Percentiles rank a stretch among this genome's conserved stretches.
These are phyloP conservation scores for Neodidymelliopsis sp. DNA, from an alignment of 2,329 filamentous ascomycete species.

Conservation along the genomic window DNA sequence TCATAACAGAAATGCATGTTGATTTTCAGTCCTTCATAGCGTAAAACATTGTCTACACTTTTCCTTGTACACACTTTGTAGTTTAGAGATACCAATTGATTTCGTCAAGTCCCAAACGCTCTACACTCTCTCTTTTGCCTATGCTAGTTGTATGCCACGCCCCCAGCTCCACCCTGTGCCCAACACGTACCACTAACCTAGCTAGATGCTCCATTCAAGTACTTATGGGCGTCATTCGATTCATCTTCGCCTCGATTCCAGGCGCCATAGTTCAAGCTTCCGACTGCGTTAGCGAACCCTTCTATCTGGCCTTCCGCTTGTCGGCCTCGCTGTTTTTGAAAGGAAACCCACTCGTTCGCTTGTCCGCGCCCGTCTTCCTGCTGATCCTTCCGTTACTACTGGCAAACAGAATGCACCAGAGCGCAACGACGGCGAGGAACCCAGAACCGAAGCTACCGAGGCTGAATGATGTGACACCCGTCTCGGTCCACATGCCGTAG, in stretches of 20 bases:
- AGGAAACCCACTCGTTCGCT: conserved; percentile 70
- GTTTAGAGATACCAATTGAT: conserved; percentile 28
- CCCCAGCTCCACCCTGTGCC: too few species aligned
- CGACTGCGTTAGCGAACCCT: not conserved
- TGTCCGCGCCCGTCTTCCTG: conserved; percentile 70
- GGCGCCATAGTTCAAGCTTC: not conserved
- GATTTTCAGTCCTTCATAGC: too few species aligned
- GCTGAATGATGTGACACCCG: conserved; percentile 64
- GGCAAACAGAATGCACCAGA: conserved; percentile 70
- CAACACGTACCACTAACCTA: too few species aligned
- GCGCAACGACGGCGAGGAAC: conserved; percentile 66
- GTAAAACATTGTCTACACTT: too few species aligned
- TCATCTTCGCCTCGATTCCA: not conserved
- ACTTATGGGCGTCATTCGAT: too few species aligned
- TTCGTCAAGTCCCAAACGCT: conserved; percentile 6
- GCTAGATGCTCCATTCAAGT: too few species aligned
- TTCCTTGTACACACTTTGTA: too few species aligned
- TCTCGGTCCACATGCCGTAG: conserved; percentile 70
- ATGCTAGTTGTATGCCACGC: too few species aligned
- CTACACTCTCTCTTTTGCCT: not conserved
- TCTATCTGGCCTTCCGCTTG: conserved; percentile 55
- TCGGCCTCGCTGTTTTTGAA: conserved; percentile 67
- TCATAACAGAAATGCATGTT: too few species aligned
- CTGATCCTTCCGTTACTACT: conserved; percentile 65
- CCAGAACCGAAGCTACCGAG: conserved; percentile 67